Base-by-base conservation (phyloP, 1,284 basidiomycete genomes). In the Bjerkandera adusta region DNA sequence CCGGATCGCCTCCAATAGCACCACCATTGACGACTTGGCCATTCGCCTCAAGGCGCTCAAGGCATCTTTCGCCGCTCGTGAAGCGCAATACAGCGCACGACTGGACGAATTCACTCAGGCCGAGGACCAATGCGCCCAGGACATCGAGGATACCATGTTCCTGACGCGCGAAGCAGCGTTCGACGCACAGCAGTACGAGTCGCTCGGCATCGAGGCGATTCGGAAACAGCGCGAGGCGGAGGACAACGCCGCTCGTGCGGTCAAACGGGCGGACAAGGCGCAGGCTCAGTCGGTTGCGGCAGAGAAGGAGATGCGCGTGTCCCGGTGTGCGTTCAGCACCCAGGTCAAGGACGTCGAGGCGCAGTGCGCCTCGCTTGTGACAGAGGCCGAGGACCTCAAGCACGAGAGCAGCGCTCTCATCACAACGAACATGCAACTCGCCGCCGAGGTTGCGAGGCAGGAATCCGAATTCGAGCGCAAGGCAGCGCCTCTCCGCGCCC, bases 151-250 rank as follows among this genome's bases (percentile, higher is more conserved):
- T 5, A 8, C 3, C 21, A 21, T 16, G 36, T 5, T 4, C 3
- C 20, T 26, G 7, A 12, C 18, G 5, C 16, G 16, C 25, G 39
- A 42, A 30, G 12, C 25, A 15, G 29, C 7, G 27, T n/a, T 29
- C 27, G 39, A 42, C 39, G 7, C 13, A 20, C 39, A 42, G 39
- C 3, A 32, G 39, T 33, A 42, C 39, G 29, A 30, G 15, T 42
- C 39, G 15, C 6, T 42, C 15, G 8, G 18, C 29, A 18, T 18
- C 15, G 39, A 42, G 13, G 39, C 38, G 11, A 18, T 5, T 20
- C 13, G 15, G 25, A 16, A 3, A 18, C 15, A 26, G 26, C 7
- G 15, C 12, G 25, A 16, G 12, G 39, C 39, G 3, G 25, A 27
- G 27, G 21, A 32, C 16, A 8, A 30, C 27, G 25, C 25, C 20